Evolutionary conservation across 805 yeast genomes (phyloP).

Genomic region (Saccharomyces mikatae): DNA sequence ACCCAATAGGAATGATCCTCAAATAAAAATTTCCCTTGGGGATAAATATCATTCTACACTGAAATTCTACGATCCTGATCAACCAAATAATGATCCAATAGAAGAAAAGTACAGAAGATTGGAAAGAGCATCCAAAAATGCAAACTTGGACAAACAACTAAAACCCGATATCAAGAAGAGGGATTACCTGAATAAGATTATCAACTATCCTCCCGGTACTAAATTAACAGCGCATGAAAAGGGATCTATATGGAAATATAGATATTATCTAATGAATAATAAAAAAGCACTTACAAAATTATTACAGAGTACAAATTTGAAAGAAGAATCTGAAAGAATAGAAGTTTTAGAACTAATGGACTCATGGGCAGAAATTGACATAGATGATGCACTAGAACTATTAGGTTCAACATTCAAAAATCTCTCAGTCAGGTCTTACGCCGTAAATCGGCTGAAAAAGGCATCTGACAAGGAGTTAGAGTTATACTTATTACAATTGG

Average conservation of each 20-base stretch:
- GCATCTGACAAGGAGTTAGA: slow-evolving; percentile 78
- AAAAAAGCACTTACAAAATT: slow-evolving; percentile 70
- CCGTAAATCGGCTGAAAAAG: slow-evolving; percentile 70
- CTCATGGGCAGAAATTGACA: slow-evolving; percentile 65
- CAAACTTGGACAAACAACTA: slow-evolving; percentile 71
- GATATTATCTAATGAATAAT: slow-evolving; percentile 69
- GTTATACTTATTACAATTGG: slow-evolving; percentile 77
- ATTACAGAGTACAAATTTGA: slow-evolving; percentile 82
- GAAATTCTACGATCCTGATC: slow-evolving; percentile 62
- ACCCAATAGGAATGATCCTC: slow-evolving; percentile 20
- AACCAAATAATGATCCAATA: slow-evolving; percentile 64
- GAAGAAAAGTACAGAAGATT: slow-evolving; percentile 79
- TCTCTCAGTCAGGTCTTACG: slow-evolving; percentile 70
- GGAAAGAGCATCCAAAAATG: slow-evolving; percentile 73
- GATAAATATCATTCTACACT: slow-evolving; percentile 25
- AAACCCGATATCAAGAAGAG: slow-evolving; percentile 82
- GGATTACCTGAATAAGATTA: slow-evolving; percentile 60
- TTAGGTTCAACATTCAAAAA: slow-evolving; percentile 72
- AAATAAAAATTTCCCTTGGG: slow-evolving; percentile 17
- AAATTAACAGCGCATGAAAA: slow-evolving; percentile 75
- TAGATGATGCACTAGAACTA: slow-evolving; percentile 80
- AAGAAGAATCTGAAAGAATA: slow-evolving; percentile 67
- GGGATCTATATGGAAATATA: slow-evolving; percentile 81
- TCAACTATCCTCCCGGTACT: slow-evolving; percentile 76
- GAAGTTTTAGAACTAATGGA: slow-evolving; percentile 71